These are phyloP conservation scores for Lumnitzera littorea DNA, from an alignment of 345 rosid genomes.

Conservation along the genomic window DNA sequence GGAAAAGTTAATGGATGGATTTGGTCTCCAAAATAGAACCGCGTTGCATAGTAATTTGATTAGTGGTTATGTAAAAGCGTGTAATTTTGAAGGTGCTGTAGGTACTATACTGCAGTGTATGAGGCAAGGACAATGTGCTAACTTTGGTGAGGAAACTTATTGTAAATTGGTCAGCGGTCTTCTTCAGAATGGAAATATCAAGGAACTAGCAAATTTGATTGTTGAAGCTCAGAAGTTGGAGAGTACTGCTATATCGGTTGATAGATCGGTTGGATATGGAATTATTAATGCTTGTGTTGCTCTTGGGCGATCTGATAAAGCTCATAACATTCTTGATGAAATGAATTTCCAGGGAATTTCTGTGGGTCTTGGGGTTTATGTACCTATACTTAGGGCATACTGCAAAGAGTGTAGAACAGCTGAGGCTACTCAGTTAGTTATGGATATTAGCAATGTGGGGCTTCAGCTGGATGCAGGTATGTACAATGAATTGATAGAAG, in stretches of 20 bases:
- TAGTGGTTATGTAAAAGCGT: constrained; percentile 56
- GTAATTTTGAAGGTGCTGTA: constrained; percentile 50
- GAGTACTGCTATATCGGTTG: constrained; percentile 18
- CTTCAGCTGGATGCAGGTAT: constrained; percentile 56
- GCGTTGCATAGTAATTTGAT: constrained; percentile 50
- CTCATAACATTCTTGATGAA: constrained; percentile 76
- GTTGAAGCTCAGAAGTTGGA: constrained; percentile 72
- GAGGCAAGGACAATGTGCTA: constrained; percentile 24
- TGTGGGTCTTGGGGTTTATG: constrained; percentile 69
- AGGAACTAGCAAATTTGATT: constrained; percentile 63
- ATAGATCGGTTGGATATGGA: constrained; percentile 64
- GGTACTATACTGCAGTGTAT: constrained; percentile 36
- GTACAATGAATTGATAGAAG: constrained; percentile 61
- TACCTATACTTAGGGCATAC: constrained; percentile 80
- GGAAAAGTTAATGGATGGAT: constrained; percentile 45
- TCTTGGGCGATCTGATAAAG: constrained; percentile 81
- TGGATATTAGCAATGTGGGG: constrained; percentile 63
- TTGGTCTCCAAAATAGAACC: constrained; percentile 40
- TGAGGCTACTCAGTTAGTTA: constrained; percentile 87
- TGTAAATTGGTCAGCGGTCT: constrained; percentile 61
- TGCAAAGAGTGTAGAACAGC: constrained; percentile 77
- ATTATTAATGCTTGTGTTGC: constrained; percentile 63
- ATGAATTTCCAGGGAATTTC: constrained; percentile 30
- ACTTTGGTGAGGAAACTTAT: constrained; percentile 47
- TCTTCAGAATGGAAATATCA: constrained; percentile 48